Evolutionary conservation across 2,329 filamentous ascomycete genomes (phyloP).

Genomic region (Microdochium paspali): DNA sequence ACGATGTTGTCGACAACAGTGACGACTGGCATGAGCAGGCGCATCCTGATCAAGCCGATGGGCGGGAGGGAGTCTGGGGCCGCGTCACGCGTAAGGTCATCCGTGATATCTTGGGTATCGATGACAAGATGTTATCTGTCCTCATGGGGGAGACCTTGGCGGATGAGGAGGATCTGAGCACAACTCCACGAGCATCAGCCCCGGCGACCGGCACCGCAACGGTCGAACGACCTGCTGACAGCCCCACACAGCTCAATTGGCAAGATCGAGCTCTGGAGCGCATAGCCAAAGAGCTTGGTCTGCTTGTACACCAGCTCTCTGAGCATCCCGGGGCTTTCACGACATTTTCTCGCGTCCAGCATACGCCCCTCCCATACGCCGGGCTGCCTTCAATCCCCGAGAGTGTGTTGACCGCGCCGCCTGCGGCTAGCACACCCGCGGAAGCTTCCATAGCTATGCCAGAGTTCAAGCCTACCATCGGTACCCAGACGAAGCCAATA

Average conservation of each 20-base stretch:
- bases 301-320: slow-evolving; percentile 73
- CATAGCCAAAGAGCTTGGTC: slow-evolving; percentile 78
- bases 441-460: slow-evolving; percentile 40
- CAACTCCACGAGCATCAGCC: slow-evolving; percentile 35
- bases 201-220: not conserved
- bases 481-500: slow-evolving; percentile 20
- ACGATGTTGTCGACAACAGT: slow-evolving; percentile 25
- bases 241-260: slow-evolving; percentile 49
- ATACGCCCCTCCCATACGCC: slow-evolving; percentile 64
- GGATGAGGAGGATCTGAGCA: slow-evolving; percentile 34
- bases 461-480: slow-evolving; percentile 40
- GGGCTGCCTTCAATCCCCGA: slow-evolving; percentile 61
- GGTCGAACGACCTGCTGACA: slow-evolving; percentile 29
- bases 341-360: slow-evolving; percentile 60
- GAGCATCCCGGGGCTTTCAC: slow-evolving; percentile 85
- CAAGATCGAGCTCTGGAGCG: slow-evolving; percentile 72
- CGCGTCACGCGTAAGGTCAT: slow-evolving; percentile 80
- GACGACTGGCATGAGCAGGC: slow-evolving; percentile 45
- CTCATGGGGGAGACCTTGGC: slow-evolving; percentile 77
- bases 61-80: slow-evolving; percentile 65
- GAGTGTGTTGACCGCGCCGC: slow-evolving; percentile 22
- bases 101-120: slow-evolving; percentile 81
- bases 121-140: slow-evolving; percentile 74
- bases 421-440: slow-evolving; percentile 22
- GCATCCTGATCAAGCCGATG: slow-evolving; percentile 25